Evolutionary conservation across 2,329 filamentous ascomycete species (phyloP), one percentile per base, ranked within the genome.

Genomic region (Penicillium sclerotiorum): DNA sequence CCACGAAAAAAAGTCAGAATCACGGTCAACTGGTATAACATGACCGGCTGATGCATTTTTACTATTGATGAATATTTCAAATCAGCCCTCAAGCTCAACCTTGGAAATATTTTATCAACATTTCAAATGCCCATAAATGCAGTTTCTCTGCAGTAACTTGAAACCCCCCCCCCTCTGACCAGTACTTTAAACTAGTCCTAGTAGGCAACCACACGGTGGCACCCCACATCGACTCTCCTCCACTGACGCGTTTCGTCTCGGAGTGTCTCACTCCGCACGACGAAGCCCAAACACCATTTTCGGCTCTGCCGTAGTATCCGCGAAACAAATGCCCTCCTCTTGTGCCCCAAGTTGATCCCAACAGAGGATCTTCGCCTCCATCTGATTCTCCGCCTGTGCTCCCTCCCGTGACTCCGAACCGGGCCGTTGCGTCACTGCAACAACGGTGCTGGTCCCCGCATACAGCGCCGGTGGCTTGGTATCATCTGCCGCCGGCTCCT

Each of bases 371-470:
- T 72, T 70, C 42, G 66, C 65, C 36, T 73, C 66, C 22, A 68
- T 59, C 41, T 56, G 45, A 25, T 39, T 50, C 28, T 52, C 52
- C 55, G 32, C 44, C 50, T 52, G 44, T 47, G 49, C 35, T 57
- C 27, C 45, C 23, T 54, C 55, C 45, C 37, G 46, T 50, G 55
- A 53, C 45, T 30, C 53, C 33, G 18, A 30, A 45, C 45, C 51
- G 52, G 42, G 28, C 35, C 58, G 61, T 46, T 72, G 69, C 50
- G 63, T 67, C 48, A 72, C 55, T 9, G 68, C 72, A 50, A 79
- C 60, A 37, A 78, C 68, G 49, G 73, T 64, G 52, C 76, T 78
- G n/a, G 72, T 76, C 38, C 76, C 76, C 45, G 76, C 76, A 65
- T 78, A 79, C 42, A 69, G 66, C 41, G 70, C 75, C 23, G 69